A percentile compares a stretch with the other conserved stretches of the same genome.
Conservation (phyloP, 345 rosid genomes). For the Euphorbia tirucalli region DNA sequence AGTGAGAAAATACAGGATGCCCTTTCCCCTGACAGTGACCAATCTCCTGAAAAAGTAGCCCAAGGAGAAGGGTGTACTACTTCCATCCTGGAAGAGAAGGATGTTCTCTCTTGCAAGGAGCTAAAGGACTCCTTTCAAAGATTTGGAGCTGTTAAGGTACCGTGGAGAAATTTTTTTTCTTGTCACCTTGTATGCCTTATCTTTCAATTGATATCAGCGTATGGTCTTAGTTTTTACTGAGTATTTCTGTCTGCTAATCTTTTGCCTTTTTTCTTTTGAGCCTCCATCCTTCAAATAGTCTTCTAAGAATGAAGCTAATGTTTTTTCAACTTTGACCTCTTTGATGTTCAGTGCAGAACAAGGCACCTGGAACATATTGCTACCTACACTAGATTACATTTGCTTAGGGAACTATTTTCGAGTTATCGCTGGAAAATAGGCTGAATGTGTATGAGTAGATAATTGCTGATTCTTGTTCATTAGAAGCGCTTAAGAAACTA, state of each 20-base stretch:
- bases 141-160: constrained; percentile 17
- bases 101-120: neutral
- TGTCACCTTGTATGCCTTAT: neutral
- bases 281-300: neutral
- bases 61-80: neutral
- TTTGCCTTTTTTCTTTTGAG: neutral
- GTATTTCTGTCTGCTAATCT: neutral
- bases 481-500: neutral
- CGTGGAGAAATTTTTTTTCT: neutral
- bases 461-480: neutral
- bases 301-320: neutral
- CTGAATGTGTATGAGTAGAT: neutral
- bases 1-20: neutral
- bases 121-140: constrained; percentile 11
- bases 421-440: neutral
- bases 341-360: neutral
- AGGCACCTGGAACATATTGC: too few species aligned
- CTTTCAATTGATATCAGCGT: neutral
- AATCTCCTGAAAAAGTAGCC: neutral
- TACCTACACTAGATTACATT: too few species aligned
- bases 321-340: neutral
- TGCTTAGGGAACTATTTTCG: neutral
- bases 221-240: neutral
- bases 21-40: neutral
- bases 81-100: neutral